Evolutionary conservation across 257 asterid genomes (phyloP).

Genomic region (Mentha longifolia): DNA sequence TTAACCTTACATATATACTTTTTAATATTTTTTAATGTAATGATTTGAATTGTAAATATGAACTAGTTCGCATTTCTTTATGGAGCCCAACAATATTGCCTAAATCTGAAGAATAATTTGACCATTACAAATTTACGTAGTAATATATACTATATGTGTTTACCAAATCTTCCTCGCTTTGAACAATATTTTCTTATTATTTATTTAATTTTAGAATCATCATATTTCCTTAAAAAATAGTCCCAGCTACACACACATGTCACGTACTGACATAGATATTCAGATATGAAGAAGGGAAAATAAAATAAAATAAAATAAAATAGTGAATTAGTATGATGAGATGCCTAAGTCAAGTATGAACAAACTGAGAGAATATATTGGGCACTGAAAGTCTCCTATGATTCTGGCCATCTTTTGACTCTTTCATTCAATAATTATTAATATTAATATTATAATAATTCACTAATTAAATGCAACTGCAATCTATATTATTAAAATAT

Average conservation of each 20-base stretch:
- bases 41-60: neutral
- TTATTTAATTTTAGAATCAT: neutral
- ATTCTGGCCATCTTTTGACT: slow-evolving; percentile 54
- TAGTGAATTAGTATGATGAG: slow-evolving; percentile 25
- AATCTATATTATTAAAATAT: neutral
- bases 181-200: neutral
- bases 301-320: neutral
- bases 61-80: neutral
- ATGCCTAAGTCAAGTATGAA: slow-evolving; percentile 33
- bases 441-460: neutral
- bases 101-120: neutral
- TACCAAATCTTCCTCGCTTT: too few relatives aligned
- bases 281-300: neutral
- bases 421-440: slow-evolving; percentile 25
- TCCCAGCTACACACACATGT: neutral
- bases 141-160: too few relatives aligned
- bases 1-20: neutral
- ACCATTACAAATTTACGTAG: too few relatives aligned
- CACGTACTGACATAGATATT: neutral
- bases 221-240: neutral
- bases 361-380: slow-evolving; percentile 58
- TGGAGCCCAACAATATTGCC: neutral
- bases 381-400: slow-evolving; percentile 74
- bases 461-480: neutral
- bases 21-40: neutral